Conservation (phyloP, 129 eudicot species). For the Tagetes patula region DNA sequence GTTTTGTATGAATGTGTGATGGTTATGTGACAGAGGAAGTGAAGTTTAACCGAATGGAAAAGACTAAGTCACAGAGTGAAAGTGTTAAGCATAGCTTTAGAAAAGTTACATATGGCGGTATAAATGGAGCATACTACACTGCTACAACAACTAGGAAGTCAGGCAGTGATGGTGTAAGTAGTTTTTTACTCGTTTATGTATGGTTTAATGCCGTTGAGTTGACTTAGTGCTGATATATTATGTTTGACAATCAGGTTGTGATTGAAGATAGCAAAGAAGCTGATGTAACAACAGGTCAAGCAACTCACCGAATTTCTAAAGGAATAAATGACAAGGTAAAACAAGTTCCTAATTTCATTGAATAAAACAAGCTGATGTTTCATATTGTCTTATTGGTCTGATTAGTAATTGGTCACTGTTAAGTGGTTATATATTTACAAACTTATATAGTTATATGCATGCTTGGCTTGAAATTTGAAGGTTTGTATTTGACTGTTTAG, state of each 20-base stretch:
- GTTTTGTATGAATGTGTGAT: slow-evolving; percentile 1
- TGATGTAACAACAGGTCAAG: slow-evolving; percentile 77
- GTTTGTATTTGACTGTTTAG: background rate
- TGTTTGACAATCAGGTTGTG: slow-evolving; percentile 42
- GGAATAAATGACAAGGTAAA: slow-evolving; percentile 81
- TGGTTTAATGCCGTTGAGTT: background rate
- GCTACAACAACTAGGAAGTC: slow-evolving; percentile 62
- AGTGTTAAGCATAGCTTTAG: slow-evolving; percentile 36
- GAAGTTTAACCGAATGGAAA: slow-evolving; percentile 22
- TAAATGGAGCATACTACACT: slow-evolving; percentile 71
- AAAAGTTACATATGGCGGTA: slow-evolving; percentile 89
- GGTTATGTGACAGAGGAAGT: slow-evolving; percentile 43
- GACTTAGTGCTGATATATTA: background rate
- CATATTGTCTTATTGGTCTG: background rate
- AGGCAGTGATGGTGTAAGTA: slow-evolving; percentile 73
- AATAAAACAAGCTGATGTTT: no score
- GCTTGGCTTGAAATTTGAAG: background rate
- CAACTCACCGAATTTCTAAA: slow-evolving; percentile 75
- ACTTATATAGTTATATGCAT: background rate
- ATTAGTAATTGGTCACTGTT: background rate
- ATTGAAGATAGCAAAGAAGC: slow-evolving; percentile 85
- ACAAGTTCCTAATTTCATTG: background rate
- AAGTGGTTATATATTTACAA: background rate
- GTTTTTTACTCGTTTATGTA: background rate
- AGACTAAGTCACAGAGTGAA: slow-evolving; percentile 34